Evolutionary conservation across 2,329 filamentous ascomycete genomes (phyloP).

Genomic region (Colletotrichum sansevieriae): DNA sequence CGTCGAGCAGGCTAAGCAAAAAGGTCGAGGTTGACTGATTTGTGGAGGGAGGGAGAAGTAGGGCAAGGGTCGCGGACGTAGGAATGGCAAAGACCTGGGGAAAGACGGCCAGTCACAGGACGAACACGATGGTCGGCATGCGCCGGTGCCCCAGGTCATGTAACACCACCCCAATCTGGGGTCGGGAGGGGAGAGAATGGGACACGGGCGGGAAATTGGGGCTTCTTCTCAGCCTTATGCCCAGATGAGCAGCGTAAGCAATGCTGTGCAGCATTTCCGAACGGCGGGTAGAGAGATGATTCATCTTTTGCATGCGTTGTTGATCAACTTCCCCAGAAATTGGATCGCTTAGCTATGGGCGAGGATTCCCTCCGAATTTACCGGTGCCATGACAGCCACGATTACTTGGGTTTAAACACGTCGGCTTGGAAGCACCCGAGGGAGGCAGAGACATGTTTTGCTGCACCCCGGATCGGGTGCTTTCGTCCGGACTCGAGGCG

Average conservation of each 20-base stretch:
- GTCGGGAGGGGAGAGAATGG: constrained; percentile 29
- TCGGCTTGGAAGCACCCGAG: not conserved
- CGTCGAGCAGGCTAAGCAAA: constrained; percentile 17
- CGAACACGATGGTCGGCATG: constrained; percentile 38
- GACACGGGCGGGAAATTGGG: constrained; percentile 40
- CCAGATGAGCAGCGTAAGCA: constrained; percentile 3
- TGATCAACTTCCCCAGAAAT: not conserved
- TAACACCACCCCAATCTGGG: constrained; percentile 35
- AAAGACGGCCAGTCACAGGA: constrained; percentile 16
- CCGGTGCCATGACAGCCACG: no score
- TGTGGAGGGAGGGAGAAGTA: constrained; percentile 23
- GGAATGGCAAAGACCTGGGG: constrained; percentile 40
- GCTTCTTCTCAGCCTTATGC: constrained; percentile 31
- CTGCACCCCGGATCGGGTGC: constrained; percentile 28
- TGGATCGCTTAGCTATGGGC: no score
- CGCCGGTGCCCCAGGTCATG: constrained; percentile 32
- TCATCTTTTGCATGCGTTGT: not conserved
- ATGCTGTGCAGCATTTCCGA: constrained; percentile 13
- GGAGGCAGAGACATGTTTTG: constrained; percentile 25
- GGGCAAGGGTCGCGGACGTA: constrained; percentile 29
- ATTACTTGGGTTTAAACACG: no score
- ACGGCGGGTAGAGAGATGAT: not conserved
- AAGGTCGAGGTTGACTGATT: constrained; percentile 24
- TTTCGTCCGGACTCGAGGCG: constrained; percentile 14
- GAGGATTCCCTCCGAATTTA: not conserved